phyloP scores from a whole-genome alignment of 2,329 filamentous ascomycete species.

The Sclerotinia nivalis region DNA sequence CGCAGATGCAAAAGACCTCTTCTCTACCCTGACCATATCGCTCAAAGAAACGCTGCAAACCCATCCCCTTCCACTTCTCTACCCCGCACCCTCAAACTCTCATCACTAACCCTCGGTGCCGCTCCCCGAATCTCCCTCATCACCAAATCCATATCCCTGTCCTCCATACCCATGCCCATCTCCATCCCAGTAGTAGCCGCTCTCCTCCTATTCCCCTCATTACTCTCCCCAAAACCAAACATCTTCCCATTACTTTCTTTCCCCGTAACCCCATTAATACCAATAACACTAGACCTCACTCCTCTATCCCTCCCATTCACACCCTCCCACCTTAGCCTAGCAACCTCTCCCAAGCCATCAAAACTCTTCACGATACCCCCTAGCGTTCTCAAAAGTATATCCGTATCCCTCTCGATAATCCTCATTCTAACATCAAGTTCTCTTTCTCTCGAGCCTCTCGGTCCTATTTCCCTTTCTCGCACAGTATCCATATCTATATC shows the following conservation, averaged over 20 bases:
- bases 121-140: slow-evolving; percentile 15
- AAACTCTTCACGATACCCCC: slow-evolving; percentile 28
- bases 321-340: neutral
- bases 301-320: neutral
- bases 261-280: too few relatives aligned
- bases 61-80: neutral
- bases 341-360: neutral
- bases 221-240: neutral
- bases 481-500: neutral
- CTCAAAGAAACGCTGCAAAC: neutral
- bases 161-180: neutral
- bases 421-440: slow-evolving; percentile 33
- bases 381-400: slow-evolving; percentile 30
- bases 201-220: neutral
- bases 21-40: too few relatives aligned
- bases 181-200: slow-evolving; percentile 5
- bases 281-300: neutral
- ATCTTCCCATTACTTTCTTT: neutral
- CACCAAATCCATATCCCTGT: neutral
- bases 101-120: neutral
- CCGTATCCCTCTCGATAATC: slow-evolving; percentile 36
- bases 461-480: slow-evolving; percentile 20
- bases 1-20: neutral
- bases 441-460: slow-evolving; percentile 26
- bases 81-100: neutral